Conservation (phyloP, 202 grass and related monocot species). For the Brachypodium distachyon region DNA sequence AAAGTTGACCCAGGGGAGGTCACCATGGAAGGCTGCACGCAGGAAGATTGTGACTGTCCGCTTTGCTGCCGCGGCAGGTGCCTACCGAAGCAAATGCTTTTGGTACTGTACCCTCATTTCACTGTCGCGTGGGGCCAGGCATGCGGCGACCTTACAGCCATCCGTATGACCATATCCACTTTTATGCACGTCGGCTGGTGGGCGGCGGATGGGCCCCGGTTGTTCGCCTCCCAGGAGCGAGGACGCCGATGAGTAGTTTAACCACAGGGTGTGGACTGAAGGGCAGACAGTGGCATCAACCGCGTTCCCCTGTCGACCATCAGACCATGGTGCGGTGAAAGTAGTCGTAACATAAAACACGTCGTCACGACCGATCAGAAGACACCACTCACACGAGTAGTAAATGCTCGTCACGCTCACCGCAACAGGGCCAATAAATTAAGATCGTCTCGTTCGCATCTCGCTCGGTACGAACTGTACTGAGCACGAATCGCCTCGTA, state of each 20-base stretch:
- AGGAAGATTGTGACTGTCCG: background rate
- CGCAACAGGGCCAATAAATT: background rate
- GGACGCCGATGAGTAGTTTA: too few species aligned
- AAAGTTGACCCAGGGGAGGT: background rate
- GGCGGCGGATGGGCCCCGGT: background rate
- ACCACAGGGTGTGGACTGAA: too few species aligned
- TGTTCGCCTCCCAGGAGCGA: background rate
- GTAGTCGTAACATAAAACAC: background rate
- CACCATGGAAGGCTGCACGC: background rate
- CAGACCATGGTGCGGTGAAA: background rate
- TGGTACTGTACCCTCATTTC: background rate
- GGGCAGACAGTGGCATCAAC: too few species aligned
- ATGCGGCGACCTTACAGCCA: background rate
- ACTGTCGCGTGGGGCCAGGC: background rate
- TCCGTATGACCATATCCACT: background rate
- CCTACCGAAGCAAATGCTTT: background rate
- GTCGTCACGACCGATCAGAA: background rate
- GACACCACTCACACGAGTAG: background rate
- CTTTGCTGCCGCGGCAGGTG: background rate
- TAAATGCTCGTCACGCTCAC: background rate
- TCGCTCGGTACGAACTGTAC: background rate
- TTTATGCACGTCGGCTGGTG: background rate
- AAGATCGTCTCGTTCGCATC: background rate
- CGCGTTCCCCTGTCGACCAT: too few species aligned
- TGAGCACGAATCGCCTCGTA: background rate